These are phyloP conservation scores for Globisporangium middletonii DNA, from an alignment of 352 stramenopile species.

Conservation along the genomic window DNA sequence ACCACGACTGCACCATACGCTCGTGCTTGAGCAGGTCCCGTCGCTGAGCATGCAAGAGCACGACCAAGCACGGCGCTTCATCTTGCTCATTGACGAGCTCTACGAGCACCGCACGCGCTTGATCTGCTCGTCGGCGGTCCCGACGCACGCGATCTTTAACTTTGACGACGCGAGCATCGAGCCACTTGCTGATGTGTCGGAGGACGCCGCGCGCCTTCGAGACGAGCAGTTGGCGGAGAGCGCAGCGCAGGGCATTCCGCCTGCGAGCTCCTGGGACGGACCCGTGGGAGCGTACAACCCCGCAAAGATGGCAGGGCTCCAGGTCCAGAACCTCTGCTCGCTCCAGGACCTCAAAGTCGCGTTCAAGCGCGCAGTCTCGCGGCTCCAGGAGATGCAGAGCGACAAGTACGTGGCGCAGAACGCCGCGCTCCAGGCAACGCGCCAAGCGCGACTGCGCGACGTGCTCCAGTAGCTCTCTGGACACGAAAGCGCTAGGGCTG, in stretches of 20 bases:
- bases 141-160: conserved; percentile 50
- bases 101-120: conserved; percentile 88
- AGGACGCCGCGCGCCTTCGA: conserved; percentile 33
- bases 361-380: conserved; percentile 73
- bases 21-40: conserved; percentile 90
- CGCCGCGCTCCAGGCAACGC: conserved; percentile 17
- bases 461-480: conserved; percentile 4
- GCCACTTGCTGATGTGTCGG: conserved; percentile 11
- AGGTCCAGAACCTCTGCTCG: conserved; percentile 58
- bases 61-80: conserved; percentile 93
- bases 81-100: conserved; percentile 96
- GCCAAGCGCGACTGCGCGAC: conserved; percentile 22
- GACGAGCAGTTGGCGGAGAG: conserved; percentile 21
- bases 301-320: conserved; percentile 45
- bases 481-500: too few species aligned
- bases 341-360: conserved; percentile 71
- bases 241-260: conserved; percentile 39
- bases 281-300: conserved; percentile 51
- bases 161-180: conserved; percentile 48
- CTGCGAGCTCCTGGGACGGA: conserved; percentile 62
- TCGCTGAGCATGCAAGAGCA: conserved; percentile 80
- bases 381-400: conserved; percentile 85
- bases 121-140: conserved; percentile 43
- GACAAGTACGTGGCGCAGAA: conserved; percentile 58
- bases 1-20: conserved; percentile 30